Evolutionary conservation across 345 rosid species (phyloP).

Genomic region (Syzygium jambos): DNA sequence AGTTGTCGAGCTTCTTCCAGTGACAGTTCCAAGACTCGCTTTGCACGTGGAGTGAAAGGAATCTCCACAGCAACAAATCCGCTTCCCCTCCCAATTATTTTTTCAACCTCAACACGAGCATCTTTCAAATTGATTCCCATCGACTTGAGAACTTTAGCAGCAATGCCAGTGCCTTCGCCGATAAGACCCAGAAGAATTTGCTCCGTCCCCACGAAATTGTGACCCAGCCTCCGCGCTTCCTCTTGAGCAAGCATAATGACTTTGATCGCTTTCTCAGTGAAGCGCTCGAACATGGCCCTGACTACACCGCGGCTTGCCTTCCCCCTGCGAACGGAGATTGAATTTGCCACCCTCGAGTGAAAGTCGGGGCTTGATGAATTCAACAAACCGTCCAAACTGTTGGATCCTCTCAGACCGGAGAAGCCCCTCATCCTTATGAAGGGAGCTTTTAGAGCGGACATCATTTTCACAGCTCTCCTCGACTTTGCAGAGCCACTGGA

Average conservation of each 20-base stretch:
- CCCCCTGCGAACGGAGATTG: slow-evolving; percentile 28
- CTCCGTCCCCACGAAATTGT: slow-evolving; percentile 96
- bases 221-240: slow-evolving; percentile 95
- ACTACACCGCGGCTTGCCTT: slow-evolving; percentile 39
- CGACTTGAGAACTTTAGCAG: slow-evolving; percentile 91
- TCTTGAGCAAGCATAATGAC: slow-evolving; percentile 96
- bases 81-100: slow-evolving; percentile 92
- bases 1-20: slow-evolving; percentile 93
- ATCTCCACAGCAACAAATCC: slow-evolving; percentile 96
- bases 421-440: slow-evolving; percentile 37
- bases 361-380: slow-evolving; percentile 32
- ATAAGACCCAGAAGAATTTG: slow-evolving; percentile 85
- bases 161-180: slow-evolving; percentile 96
- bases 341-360: slow-evolving; percentile 27
- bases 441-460: slow-evolving; percentile 20
- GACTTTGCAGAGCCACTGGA: slow-evolving; percentile 40
- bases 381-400: slow-evolving; percentile 29
- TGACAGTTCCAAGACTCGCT: slow-evolving; percentile 88
- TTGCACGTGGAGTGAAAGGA: slow-evolving; percentile 97
- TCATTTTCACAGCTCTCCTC: slow-evolving; percentile 35
- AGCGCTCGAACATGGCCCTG: slow-evolving; percentile 91
- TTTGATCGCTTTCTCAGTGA: slow-evolving; percentile 92
- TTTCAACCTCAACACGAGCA: slow-evolving; percentile 95
- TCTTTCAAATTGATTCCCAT: slow-evolving; percentile 96
- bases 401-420: slow-evolving; percentile 50